phyloP scores from a whole-genome alignment of 352 stramenopile genomes.

The Phytophthora lateralis region DNA sequence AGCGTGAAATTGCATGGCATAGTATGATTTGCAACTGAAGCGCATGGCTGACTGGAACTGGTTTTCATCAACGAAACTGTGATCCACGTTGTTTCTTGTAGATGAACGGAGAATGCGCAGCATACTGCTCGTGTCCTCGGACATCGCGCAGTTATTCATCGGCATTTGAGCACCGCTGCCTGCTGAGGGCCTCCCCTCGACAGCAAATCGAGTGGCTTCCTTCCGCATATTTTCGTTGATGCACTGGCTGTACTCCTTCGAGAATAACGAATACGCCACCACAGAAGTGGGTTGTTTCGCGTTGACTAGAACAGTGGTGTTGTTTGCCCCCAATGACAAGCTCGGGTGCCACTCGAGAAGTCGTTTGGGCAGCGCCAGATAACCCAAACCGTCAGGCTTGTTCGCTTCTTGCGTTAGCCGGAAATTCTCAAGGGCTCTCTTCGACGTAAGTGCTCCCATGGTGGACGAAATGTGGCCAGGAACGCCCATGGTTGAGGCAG shows the following conservation, averaged over 20 bases:
- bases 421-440: slow-evolving; percentile 69
- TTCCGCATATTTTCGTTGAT: slow-evolving; percentile 76
- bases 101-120: slow-evolving; percentile 69
- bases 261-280: slow-evolving; percentile 87
- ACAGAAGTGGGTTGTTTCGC: slow-evolving; percentile 82
- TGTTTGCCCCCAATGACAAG: slow-evolving; percentile 69
- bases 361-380: slow-evolving; percentile 80
- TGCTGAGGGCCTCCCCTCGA: slow-evolving; percentile 34
- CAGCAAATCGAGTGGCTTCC: slow-evolving; percentile 46
- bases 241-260: slow-evolving; percentile 77
- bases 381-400: slow-evolving; percentile 61
- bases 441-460: slow-evolving; percentile 66
- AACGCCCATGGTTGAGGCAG: slow-evolving; percentile 38
- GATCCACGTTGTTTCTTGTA: slow-evolving; percentile 82
- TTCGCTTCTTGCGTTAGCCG: slow-evolving; percentile 67
- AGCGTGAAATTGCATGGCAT: slow-evolving; percentile 89
- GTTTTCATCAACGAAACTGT: slow-evolving; percentile 87
- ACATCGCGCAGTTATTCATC: slow-evolving; percentile 26
- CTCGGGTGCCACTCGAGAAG: slow-evolving; percentile 84
- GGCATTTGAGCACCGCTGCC: slow-evolving; percentile 35
- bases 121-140: slow-evolving; percentile 50
- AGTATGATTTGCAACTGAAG: slow-evolving; percentile 90
- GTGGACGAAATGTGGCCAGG: slow-evolving; percentile 57
- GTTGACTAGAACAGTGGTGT: slow-evolving; percentile 81
- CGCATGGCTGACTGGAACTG: slow-evolving; percentile 81